Evolutionary conservation across 345 rosid species (phyloP), one percentile per base, ranked within the genome.

Genomic region (Turnera subulata): DNA sequence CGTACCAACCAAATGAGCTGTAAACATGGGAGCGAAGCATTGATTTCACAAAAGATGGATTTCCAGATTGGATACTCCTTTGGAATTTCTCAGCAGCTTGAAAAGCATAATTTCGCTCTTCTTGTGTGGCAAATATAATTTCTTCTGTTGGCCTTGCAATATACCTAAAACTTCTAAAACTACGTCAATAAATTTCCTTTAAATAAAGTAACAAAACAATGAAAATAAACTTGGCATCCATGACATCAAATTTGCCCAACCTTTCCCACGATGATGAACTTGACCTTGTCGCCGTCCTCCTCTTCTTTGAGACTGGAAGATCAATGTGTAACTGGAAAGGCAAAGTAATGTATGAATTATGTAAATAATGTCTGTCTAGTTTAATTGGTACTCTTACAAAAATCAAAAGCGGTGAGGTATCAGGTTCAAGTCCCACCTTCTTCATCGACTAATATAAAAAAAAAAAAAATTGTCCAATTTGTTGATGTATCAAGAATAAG

Each of bases 1-100:
- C 82, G 65, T 73, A 84, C 91, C 85, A 84, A 68, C 91, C 91
- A 82, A 80, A 84, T 51, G 85, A 82, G 58, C 85, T 80, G 50
- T 78, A 82, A 80, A 84, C 91, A 62, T 84, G 91, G 50, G 91
- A 84, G 58, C 85, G 76, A 50, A 82, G 68, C 91, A 84, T 82
- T 48, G 82, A 79, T 67, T 85, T 85, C 43, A 80, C 75, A 64
- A 85, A 80, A 44, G 76, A 67, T 38, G 88, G 88, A 44, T 72
- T 61, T 44, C 62, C 66, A 32, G 82, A 72, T 48, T 55, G 59
- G 13, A 85, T 58, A 14, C 45, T 33, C 51, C 58, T 53, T 46
- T 76, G 79, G 43, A 82, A 70, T 23, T 73, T 53, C 73, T 80
- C 80, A 10, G 88, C 85, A 42, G 53, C 82, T 48, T 51, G 63